These are phyloP conservation scores for Psidium guajava DNA, from an alignment of 345 rosid species.

Conservation along the genomic window DNA sequence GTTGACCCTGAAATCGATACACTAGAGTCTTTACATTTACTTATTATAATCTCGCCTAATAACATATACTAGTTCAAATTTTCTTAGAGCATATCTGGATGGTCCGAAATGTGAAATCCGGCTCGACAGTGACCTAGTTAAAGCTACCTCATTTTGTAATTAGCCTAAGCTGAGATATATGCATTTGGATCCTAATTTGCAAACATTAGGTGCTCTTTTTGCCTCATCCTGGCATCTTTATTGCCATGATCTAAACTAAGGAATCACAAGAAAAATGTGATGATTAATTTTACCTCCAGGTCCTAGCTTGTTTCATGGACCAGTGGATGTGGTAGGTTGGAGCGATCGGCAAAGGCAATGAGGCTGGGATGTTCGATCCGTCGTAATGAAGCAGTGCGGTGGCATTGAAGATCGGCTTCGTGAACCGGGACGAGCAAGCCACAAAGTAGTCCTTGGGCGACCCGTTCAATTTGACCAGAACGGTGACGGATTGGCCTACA, in stretches of 20 bases:
- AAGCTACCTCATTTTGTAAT: no score
- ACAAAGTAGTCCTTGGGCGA: slow-evolving; percentile 64
- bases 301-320: slow-evolving; percentile 90
- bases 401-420: slow-evolving; percentile 25
- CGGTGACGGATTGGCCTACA: slow-evolving; percentile 72
- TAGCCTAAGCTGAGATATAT: background rate
- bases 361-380: slow-evolving; percentile 37
- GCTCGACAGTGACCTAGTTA: background rate
- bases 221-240: background rate
- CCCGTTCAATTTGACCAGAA: slow-evolving; percentile 56
- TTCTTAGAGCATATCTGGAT: background rate
- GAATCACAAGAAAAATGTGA: background rate
- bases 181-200: background rate
- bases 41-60: background rate
- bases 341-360: slow-evolving; percentile 52
- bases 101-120: background rate
- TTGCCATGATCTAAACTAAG: background rate
- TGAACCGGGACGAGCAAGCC: slow-evolving; percentile 63
- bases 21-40: background rate
- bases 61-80: background rate
- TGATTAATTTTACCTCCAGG: slow-evolving; percentile 30
- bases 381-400: slow-evolving; percentile 56
- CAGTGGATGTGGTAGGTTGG: slow-evolving; percentile 41
- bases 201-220: background rate
- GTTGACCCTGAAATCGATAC: no score